Conservation (phyloP, 2,329 filamentous ascomycete species). For the Fusarium foetens region DNA sequence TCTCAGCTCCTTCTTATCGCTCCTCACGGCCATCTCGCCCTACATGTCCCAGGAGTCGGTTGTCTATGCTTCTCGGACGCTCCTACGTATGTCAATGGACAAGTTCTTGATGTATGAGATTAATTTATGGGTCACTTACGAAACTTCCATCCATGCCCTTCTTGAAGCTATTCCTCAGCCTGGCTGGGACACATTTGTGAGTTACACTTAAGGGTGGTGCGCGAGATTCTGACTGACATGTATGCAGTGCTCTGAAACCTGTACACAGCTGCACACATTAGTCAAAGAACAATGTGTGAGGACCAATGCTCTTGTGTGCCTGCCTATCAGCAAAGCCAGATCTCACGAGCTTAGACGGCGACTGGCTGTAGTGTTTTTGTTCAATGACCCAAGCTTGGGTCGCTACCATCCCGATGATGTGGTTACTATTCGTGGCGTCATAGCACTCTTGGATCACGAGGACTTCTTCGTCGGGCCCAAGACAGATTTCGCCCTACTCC, state of each 20-base stretch:
- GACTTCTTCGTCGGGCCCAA: conserved; percentile 63
- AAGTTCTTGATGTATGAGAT: conserved; percentile 57
- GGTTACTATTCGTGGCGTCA: conserved; percentile 57
- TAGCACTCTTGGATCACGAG: conserved; percentile 57
- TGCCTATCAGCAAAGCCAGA: conserved; percentile 63
- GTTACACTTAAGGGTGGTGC: conserved; percentile 21
- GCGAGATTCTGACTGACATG: conserved; percentile 2
- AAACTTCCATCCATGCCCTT: conserved; percentile 57
- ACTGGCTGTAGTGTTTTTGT: conserved; percentile 72
- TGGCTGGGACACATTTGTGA: conserved; percentile 57
- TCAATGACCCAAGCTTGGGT: conserved; percentile 59
- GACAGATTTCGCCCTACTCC: conserved; percentile 76
- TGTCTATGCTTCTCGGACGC: conserved; percentile 55
- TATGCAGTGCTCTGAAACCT: conserved; percentile 61
- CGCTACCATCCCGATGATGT: conserved; percentile 53
- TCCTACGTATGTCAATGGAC: conserved; percentile 67
- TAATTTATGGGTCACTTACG: conserved; percentile 53
- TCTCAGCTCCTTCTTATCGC: conserved; percentile 55
- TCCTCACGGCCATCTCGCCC: conserved; percentile 54
- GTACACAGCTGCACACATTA: conserved; percentile 57
- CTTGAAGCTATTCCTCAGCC: conserved; percentile 53
- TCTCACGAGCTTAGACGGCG: conserved; percentile 71
- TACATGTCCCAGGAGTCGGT: conserved; percentile 49
- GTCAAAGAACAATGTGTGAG: conserved; percentile 63
- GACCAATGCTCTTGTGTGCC: conserved; percentile 65